Conservation (phyloP, 305 asterid species). For the Lippia alba region DNA sequence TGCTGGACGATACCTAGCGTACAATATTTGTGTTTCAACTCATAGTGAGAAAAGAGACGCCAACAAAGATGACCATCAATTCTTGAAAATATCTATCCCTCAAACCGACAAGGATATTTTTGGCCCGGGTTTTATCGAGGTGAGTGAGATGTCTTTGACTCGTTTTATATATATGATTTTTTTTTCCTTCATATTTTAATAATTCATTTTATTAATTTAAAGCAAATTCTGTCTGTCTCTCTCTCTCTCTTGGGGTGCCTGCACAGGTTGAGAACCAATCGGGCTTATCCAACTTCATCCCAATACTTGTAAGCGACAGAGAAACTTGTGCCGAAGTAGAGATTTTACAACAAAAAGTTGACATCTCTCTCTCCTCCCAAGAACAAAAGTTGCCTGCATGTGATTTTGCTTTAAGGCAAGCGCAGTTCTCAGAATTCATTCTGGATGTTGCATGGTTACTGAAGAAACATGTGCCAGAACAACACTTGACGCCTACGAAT, state of each 20-base stretch:
- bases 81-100: conserved; percentile 70
- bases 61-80: conserved; percentile 57
- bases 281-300: conserved; percentile 73
- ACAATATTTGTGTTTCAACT: conserved; percentile 50
- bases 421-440: conserved; percentile 48
- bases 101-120: conserved; percentile 51
- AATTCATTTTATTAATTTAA: too few species aligned
- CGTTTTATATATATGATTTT: neutral
- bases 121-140: conserved; percentile 95
- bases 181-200: too few species aligned
- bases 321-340: conserved; percentile 64
- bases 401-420: conserved; percentile 40
- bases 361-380: conserved; percentile 31
- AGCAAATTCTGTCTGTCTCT: too few species aligned
- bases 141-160: conserved; percentile 44
- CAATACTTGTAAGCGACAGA: conserved; percentile 58
- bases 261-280: conserved; percentile 74
- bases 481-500: conserved; percentile 36
- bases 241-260: neutral
- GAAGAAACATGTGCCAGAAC: conserved; percentile 48
- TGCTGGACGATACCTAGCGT: conserved; percentile 69
- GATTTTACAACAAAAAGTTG: conserved; percentile 44
- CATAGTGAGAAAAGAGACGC: conserved; percentile 46
- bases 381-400: conserved; percentile 41
- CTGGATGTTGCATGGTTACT: conserved; percentile 68